Percentiles rank a stretch among this genome's conserved stretches.
Conservation (phyloP, 495 filamentous ascomycete genomes). For the Geopyxis carbonaria region DNA sequence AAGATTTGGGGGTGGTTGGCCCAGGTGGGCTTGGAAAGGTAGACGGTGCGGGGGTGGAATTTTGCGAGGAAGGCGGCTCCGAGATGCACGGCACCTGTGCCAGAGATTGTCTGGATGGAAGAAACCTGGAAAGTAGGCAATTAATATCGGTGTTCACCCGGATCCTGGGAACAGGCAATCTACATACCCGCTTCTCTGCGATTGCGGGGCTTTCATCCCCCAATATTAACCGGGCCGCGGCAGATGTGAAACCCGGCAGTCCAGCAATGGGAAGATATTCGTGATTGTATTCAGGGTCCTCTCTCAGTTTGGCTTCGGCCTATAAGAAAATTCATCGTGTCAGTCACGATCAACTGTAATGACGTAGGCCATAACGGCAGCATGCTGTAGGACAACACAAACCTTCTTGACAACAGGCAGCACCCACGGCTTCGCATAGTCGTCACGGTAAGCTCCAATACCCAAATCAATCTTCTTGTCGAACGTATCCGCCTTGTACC, state of each 20-base stretch:
- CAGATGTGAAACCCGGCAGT: constrained; percentile 62
- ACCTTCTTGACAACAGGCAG: constrained; percentile 94
- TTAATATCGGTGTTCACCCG: not conserved
- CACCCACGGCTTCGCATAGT: constrained; percentile 97
- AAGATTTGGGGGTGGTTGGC: constrained; percentile 99
- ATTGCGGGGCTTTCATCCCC: constrained; percentile 66
- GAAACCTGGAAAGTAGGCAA: constrained; percentile 28
- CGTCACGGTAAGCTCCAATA: constrained; percentile 88
- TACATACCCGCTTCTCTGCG: constrained; percentile 55
- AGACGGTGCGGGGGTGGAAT: constrained; percentile 57
- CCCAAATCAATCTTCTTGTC: constrained; percentile 88
- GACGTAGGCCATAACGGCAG: too few relatives aligned
- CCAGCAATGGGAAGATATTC: constrained; percentile 97
- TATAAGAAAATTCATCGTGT: constrained; percentile 30
- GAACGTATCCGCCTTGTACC: constrained; percentile 66
- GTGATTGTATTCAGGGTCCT: constrained; percentile 82
- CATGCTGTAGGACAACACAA: constrained; percentile 19
- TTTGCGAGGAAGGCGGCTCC: constrained; percentile 72
- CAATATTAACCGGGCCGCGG: constrained; percentile 78
- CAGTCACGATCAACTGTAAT: too few relatives aligned
- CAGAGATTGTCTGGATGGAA: constrained; percentile 69
- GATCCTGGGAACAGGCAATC: not conserved
- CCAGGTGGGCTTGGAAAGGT: constrained; percentile 91
- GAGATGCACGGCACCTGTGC: constrained; percentile 78
- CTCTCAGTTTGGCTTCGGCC: constrained; percentile 77